Conservation (phyloP, 352 stramenopile genomes). For the Globisporangium cystogenes region DNA sequence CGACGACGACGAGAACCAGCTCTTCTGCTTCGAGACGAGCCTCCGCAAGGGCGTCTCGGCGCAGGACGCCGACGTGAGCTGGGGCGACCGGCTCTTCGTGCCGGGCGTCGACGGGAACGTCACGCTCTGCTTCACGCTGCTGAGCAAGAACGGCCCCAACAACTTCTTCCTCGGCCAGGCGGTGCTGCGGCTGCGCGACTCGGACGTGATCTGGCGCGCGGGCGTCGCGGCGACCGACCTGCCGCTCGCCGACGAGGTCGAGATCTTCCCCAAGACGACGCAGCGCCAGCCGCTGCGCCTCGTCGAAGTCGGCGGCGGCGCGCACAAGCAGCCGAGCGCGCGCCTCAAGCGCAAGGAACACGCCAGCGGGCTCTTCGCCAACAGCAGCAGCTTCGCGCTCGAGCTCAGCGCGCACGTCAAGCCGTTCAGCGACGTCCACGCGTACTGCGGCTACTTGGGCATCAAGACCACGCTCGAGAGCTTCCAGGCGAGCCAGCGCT, state of each 20-base stretch:
- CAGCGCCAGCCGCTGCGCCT: conserved; percentile 43
- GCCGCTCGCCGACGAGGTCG: conserved; percentile 31
- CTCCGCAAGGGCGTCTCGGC: conserved; percentile 23
- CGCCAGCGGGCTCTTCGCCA: conserved; percentile 1
- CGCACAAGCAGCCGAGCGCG: background rate
- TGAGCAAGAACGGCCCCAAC: conserved; percentile 75
- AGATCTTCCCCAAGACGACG: conserved; percentile 57
- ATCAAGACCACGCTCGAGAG: conserved; percentile 61
- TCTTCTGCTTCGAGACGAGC: conserved; percentile 68
- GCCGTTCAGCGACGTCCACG: conserved; percentile 40
- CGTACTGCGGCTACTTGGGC: conserved; percentile 62
- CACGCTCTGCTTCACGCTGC: conserved; percentile 62
- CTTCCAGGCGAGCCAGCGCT: conserved; percentile 55
- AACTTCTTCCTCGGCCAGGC: conserved; percentile 69
- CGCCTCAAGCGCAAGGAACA: conserved; percentile 1
- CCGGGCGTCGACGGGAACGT: conserved; percentile 61
- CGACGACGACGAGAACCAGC: conserved; percentile 52
- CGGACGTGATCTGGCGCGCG: conserved; percentile 36
- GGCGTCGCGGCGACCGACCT: conserved; percentile 32
- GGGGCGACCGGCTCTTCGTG: conserved; percentile 58
- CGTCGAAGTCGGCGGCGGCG: conserved; percentile 16
- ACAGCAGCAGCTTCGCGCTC: conserved; percentile 15
- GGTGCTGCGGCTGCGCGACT: conserved; percentile 40
- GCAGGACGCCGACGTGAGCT: conserved; percentile 33
- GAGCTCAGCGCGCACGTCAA: conserved; percentile 34